A percentile compares a stretch with the other conserved stretches of the same genome.
Evolutionary conservation across 768 basidiomycete species (phyloP).

Genomic region (Boletus reticuloceps): DNA sequence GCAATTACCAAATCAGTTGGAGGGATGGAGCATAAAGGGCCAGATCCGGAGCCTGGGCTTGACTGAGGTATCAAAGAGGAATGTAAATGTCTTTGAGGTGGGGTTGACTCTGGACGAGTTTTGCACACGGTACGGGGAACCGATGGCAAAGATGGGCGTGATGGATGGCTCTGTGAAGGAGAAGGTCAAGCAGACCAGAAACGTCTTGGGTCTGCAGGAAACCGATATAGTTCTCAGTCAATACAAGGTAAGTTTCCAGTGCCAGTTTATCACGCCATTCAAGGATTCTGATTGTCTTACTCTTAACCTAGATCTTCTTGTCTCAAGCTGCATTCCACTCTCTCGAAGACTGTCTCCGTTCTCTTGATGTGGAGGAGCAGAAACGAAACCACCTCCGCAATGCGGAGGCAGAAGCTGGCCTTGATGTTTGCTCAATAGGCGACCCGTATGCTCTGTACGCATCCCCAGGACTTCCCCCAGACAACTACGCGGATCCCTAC

Average conservation of each 20-base stretch:
- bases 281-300: conserved; percentile 6
- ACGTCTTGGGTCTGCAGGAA: conserved; percentile 57
- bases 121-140: conserved; percentile 75
- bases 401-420: conserved; percentile 69
- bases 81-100: conserved; percentile 71
- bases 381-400: conserved; percentile 73
- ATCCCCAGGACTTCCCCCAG: conserved; percentile 44
- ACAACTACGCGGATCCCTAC: conserved; percentile 48
- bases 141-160: conserved; percentile 55
- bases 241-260: conserved; percentile 61
- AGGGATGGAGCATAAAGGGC: conserved; percentile 87
- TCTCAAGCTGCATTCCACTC: conserved; percentile 82
- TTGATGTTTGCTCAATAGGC: conserved; percentile 49
- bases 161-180: conserved; percentile 58
- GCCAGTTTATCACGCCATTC: not conserved
- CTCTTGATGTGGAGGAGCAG: conserved; percentile 81
- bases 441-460: conserved; percentile 83
- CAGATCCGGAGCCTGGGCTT: conserved; percentile 84
- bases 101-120: conserved; percentile 86
- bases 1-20: conserved; percentile 90
- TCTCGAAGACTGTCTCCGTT: conserved; percentile 86
- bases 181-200: conserved; percentile 56
- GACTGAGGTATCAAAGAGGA: conserved; percentile 70
- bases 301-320: conserved; percentile 71
- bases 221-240: conserved; percentile 78